Percentiles rank a stretch among this genome's conserved stretches.
Evolutionary conservation across 2,329 filamentous ascomycete species (phyloP).

Genomic region (Capronia epimyces): DNA sequence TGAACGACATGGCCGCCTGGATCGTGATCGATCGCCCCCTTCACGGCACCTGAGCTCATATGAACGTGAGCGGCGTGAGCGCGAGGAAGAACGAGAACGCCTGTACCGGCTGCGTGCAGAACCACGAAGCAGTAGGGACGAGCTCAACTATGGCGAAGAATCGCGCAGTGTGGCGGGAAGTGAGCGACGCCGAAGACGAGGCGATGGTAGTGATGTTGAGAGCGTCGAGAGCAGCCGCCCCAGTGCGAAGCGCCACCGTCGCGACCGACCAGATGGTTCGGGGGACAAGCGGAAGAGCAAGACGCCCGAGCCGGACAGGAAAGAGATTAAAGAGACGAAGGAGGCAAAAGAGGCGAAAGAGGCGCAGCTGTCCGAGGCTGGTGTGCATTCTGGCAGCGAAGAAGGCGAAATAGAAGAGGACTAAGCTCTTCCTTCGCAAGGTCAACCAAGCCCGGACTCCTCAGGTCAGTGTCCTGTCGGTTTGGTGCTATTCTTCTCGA

Average conservation of each 20-base stretch:
- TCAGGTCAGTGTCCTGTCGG: constrained; percentile 19
- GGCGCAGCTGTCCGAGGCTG: too few species aligned
- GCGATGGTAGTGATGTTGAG: constrained; percentile 66
- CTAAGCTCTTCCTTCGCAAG: constrained; percentile 25
- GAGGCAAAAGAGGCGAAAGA: too few species aligned
- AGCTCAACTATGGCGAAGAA: constrained; percentile 84
- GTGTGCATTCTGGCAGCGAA: constrained; percentile 80
- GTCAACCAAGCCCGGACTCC: not conserved
- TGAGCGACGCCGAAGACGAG: constrained; percentile 66
- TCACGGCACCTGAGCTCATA: constrained; percentile 47
- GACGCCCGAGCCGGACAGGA: constrained; percentile 37
- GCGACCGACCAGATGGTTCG: constrained; percentile 36
- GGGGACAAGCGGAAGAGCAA: constrained; percentile 56
- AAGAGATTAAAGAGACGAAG: constrained; percentile 34
- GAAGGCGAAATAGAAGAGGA: constrained; percentile 95
- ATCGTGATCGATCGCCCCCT: constrained; percentile 34
- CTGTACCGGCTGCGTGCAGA: constrained; percentile 77
- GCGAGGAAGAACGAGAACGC: constrained; percentile 85
- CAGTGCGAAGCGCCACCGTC: constrained; percentile 52
- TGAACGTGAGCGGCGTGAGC: constrained; percentile 77
- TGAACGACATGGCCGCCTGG: constrained; percentile 32
- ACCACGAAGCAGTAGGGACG: constrained; percentile 72
- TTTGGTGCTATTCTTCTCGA: not conserved
- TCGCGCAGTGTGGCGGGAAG: constrained; percentile 52
- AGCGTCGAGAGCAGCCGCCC: constrained; percentile 51